These are phyloP conservation scores for Lepidium sativum DNA, from an alignment of 345 rosid genomes.

Conservation along the genomic window DNA sequence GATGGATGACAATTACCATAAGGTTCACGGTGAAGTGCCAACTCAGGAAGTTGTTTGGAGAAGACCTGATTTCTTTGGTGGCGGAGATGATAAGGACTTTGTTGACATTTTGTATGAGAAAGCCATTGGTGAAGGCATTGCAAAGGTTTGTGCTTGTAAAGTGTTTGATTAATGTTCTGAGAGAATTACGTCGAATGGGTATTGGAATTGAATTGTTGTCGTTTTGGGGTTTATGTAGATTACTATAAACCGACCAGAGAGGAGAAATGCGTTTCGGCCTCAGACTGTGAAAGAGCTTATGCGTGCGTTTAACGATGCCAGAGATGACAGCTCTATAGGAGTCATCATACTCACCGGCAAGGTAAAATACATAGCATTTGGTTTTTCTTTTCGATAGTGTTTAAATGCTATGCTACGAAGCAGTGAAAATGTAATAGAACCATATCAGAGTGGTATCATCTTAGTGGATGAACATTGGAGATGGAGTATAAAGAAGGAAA, in stretches of 20 bases:
- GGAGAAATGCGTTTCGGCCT: conserved; percentile 75
- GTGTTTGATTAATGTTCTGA: conserved; percentile 7
- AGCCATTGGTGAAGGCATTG: conserved; percentile 75
- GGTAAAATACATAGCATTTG: conserved; percentile 27
- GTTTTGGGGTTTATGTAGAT: conserved; percentile 30
- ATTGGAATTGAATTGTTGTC: neutral
- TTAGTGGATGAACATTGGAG: neutral
- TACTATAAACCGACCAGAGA: conserved; percentile 77
- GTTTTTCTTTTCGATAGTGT: neutral
- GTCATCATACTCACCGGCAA: conserved; percentile 83
- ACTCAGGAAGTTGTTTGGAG: conserved; percentile 51
- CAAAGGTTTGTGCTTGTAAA: conserved; percentile 44
- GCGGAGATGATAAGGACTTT: conserved; percentile 33
- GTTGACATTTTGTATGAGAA: conserved; percentile 76
- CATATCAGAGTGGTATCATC: neutral
- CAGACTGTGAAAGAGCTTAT: conserved; percentile 72
- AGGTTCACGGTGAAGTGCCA: conserved; percentile 68
- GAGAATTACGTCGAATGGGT: neutral
- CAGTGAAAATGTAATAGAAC: neutral
- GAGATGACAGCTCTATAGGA: conserved; percentile 69
- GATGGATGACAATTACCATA: conserved; percentile 55
- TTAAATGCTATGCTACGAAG: neutral
- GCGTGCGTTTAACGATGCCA: conserved; percentile 72
- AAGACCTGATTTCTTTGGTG: conserved; percentile 22
- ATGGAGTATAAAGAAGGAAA: neutral